These are phyloP conservation scores for Fusarium floridanum DNA, from an alignment of 2,329 filamentous ascomycete species.

Conservation along the genomic window DNA sequence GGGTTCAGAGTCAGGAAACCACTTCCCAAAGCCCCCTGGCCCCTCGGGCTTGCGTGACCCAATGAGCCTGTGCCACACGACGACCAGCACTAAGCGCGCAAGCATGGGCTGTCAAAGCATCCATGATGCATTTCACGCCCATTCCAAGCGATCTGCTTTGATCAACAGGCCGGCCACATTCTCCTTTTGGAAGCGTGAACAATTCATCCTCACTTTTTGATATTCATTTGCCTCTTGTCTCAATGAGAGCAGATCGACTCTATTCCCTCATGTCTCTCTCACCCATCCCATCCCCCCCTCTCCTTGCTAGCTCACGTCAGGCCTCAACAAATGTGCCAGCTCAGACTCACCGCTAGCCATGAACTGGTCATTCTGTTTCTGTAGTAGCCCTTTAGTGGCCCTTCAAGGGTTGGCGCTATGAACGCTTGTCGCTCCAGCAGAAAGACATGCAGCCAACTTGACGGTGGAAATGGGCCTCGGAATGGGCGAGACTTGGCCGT, in stretches of 20 bases:
- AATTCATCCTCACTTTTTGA: slow-evolving; percentile 5
- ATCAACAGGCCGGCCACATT: slow-evolving; percentile 20
- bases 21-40: slow-evolving; percentile 26
- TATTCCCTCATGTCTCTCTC: slow-evolving; percentile 10
- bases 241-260: neutral
- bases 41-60: slow-evolving; percentile 39
- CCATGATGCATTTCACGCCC: slow-evolving; percentile 26
- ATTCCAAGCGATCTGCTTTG: slow-evolving; percentile 37
- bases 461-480: slow-evolving; percentile 29
- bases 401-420: slow-evolving; percentile 28
- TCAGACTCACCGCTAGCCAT: slow-evolving; percentile 41
- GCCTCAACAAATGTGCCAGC: slow-evolving; percentile 31
- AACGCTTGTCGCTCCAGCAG: slow-evolving; percentile 24
- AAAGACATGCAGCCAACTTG: slow-evolving; percentile 32
- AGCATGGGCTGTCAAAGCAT: slow-evolving; percentile 19
- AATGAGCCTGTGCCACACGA: slow-evolving; percentile 48
- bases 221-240: neutral
- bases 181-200: neutral
- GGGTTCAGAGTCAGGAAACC: slow-evolving; percentile 22
- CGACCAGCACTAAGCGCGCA: slow-evolving; percentile 35
- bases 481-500: slow-evolving; percentile 17
- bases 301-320: slow-evolving; percentile 14
- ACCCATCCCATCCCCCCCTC: neutral
- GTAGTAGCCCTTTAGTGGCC: slow-evolving; percentile 31
- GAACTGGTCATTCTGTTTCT: slow-evolving; percentile 7